Conservation (phyloP, 306 rosid species). For the Bauhinia variegata region DNA sequence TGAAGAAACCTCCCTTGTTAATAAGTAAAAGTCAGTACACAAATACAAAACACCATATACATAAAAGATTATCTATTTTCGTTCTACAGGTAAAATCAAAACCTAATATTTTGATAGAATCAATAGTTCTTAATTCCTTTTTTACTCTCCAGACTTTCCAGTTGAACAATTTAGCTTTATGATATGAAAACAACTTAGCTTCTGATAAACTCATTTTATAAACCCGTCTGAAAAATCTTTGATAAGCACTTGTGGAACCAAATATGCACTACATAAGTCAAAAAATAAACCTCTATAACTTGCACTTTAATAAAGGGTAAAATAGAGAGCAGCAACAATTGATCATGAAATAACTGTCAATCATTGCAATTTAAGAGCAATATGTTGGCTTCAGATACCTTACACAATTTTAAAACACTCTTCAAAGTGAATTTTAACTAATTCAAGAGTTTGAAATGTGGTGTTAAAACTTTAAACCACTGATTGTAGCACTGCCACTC, state of each 20-base stretch:
- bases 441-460: background rate
- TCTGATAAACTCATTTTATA: background rate
- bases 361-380: background rate
- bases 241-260: background rate
- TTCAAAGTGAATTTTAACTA: background rate
- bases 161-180: background rate
- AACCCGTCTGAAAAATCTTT: background rate
- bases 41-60: constrained; percentile 7
- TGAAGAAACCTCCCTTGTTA: constrained; percentile 38
- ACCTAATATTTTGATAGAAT: no score
- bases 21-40: constrained; percentile 10
- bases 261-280: background rate
- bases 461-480: no score
- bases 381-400: constrained; percentile 2
- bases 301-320: background rate
- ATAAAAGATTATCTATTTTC: background rate
- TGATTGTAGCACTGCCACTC: no score
- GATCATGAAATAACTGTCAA: constrained; percentile 1
- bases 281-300: background rate
- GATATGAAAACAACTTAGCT: background rate
- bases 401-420: background rate
- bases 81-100: constrained; percentile 5
- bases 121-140: no score
- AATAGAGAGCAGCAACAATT: background rate
- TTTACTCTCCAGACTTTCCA: no score